phyloP scores from a whole-genome alignment of 306 rosid species.

The Gynostemma pentaphyllum region DNA sequence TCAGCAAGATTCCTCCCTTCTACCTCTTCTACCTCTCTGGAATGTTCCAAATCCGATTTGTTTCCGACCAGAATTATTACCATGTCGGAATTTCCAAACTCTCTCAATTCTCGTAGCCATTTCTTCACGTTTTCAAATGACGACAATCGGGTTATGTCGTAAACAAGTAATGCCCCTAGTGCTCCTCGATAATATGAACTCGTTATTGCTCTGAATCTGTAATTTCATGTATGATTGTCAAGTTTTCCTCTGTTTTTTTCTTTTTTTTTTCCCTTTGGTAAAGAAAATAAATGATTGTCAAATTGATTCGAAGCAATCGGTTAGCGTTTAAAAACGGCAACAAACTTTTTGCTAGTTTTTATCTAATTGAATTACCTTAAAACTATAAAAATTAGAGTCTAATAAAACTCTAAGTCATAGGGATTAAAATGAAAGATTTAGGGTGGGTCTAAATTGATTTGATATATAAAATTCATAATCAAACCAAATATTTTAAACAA shows the following conservation, averaged over 20 bases:
- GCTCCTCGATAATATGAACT: slow-evolving; percentile 97
- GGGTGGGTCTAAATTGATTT: too few species aligned
- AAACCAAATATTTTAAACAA: too few species aligned
- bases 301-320: too few species aligned
- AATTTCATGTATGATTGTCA: neutral
- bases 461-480: too few species aligned
- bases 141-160: slow-evolving; percentile 48
- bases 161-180: slow-evolving; percentile 67
- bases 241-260: neutral
- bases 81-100: slow-evolving; percentile 53
- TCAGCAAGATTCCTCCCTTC: slow-evolving; percentile 60
- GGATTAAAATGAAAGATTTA: too few species aligned
- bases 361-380: too few species aligned
- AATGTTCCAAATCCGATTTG: slow-evolving; percentile 50
- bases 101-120: slow-evolving; percentile 72
- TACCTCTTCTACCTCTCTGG: slow-evolving; percentile 58
- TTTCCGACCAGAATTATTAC: slow-evolving; percentile 68
- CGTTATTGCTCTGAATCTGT: slow-evolving; percentile 87
- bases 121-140: slow-evolving; percentile 47
- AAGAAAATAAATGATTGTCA: too few species aligned
- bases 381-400: too few species aligned
- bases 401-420: too few species aligned
- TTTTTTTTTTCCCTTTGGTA: neutral
- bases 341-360: too few species aligned
- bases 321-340: too few species aligned